A percentile compares a stretch with the other conserved stretches of the same genome.
These are phyloP conservation scores for Orychophragmus violaceus DNA, from an alignment of 345 rosid genomes.

Conservation along the genomic window DNA sequence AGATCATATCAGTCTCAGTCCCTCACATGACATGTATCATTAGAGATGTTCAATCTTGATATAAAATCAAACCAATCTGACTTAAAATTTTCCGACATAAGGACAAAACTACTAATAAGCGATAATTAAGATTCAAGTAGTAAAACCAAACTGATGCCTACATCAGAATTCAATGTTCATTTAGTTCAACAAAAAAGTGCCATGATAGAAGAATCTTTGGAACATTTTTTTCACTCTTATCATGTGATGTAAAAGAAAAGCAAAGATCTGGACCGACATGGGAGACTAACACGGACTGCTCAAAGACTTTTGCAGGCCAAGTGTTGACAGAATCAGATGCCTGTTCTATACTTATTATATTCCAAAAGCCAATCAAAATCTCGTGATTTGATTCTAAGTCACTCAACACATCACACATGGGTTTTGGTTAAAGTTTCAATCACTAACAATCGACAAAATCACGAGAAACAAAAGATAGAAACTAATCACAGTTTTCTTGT, in stretches of 20 bases:
- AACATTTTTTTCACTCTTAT: neutral
- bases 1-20: neutral
- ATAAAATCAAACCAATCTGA: neutral
- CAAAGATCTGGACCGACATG: constrained; percentile 23
- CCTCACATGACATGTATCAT: too few relatives aligned
- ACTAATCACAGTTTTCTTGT: neutral
- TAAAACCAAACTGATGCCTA: neutral
- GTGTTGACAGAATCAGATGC: constrained; percentile 26
- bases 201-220: neutral
- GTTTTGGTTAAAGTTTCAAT: constrained; percentile 9
- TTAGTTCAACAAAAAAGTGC: neutral
- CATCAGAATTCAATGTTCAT: neutral
- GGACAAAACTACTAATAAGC: neutral
- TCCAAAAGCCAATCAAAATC: constrained; percentile 4
- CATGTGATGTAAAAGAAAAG: constrained; percentile 11
- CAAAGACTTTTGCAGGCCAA: constrained; percentile 19
- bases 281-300: constrained; percentile 13
- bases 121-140: neutral
- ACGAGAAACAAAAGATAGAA: too few relatives aligned
- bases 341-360: neutral
- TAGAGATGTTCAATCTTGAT: neutral
- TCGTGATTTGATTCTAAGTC: constrained; percentile 7
- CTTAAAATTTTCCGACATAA: neutral
- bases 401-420: constrained; percentile 25
- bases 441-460: constrained; percentile 5